Base-by-base conservation (phyloP, 1,284 basidiomycete species). In the Tremellales sp. region DNA sequence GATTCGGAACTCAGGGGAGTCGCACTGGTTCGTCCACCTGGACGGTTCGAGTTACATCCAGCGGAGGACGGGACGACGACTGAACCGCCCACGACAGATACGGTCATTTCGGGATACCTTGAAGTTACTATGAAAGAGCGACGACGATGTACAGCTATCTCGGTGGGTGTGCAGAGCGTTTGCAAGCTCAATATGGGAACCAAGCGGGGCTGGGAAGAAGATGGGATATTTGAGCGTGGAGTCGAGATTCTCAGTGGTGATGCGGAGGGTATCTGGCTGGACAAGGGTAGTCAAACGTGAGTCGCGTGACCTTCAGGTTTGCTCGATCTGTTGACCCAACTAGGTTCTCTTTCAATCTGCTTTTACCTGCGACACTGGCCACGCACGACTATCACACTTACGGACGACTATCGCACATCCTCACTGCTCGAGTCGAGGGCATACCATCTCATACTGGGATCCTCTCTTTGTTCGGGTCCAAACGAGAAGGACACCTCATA, bases 71-170 rank as follows among this genome's bases (percentile, higher is more conserved):
- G 46, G 6, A 27, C 33, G 7, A 51, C 48, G 4, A 53, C 54
- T n/a, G 62, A 67, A 46, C 66, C 64, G 1, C 71, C 72, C 0
- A 48, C 56, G 3, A 67, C 73, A 42, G 72, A 74, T 53, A 70
- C 70, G 10, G 58, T 73, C 17, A 41, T 74, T 3, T 57, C 58
- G 17, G 72, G 72, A 17, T 47, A 61, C 1, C 52, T 74, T 22
- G 71, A 72, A 42, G 65, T 74, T 4, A 61, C 58, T 29, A 73
- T 73, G 71, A 65, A 68, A 45, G 69, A 74, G 41, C 57, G 69
- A 2, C 39, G 62, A 17, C 48, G 67, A 23, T 65, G 64, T 15
- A 60, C 65, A 45, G 60, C 64, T 2, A 72, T 74, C 47, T 57
- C 59, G 8, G 66, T 74, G 2, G 67, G 65, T n/a, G 59, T 72